These are phyloP conservation scores for Solioccasus polychromus DNA, from an alignment of 768 basidiomycete species.

Conservation along the genomic window DNA sequence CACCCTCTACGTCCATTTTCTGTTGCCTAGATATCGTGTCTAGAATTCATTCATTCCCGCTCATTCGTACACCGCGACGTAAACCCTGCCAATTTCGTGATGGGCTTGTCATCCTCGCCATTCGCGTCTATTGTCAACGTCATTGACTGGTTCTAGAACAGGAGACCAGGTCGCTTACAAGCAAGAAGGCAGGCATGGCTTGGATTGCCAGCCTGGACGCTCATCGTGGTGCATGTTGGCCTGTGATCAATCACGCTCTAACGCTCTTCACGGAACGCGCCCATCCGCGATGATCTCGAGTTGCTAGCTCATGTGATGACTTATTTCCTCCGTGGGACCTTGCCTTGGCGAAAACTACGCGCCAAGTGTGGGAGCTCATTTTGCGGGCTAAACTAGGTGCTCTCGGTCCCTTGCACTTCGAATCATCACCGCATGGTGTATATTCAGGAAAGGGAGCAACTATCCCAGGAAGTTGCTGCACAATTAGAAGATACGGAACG, in stretches of 20 bases:
- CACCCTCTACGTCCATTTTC: constrained; percentile 18
- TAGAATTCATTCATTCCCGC: constrained; percentile 95
- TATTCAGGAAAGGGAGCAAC: constrained; percentile 9
- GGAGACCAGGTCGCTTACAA: constrained; percentile 68
- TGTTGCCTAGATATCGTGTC: constrained; percentile 74
- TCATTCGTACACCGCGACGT: constrained; percentile 96
- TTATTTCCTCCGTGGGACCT: constrained; percentile 73
- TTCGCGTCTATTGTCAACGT: constrained; percentile 80
- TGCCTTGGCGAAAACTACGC: constrained; percentile 76
- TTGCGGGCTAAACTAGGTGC: constrained; percentile 67
- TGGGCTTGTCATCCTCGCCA: constrained; percentile 67
- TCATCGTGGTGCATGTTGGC: constrained; percentile 48
- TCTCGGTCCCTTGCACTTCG: constrained; percentile 32
- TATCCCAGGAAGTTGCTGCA: constrained; percentile 1
- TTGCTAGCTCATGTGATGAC: constrained; percentile 80
- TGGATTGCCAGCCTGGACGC: constrained; percentile 78
- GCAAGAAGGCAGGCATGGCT: constrained; percentile 71
- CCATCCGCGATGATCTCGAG: constrained; percentile 76
- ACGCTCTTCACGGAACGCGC: constrained; percentile 53
- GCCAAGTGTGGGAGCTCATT: constrained; percentile 79
- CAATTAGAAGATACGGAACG: constrained; percentile 8
- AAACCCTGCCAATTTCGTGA: constrained; percentile 98
- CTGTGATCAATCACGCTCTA: background rate
- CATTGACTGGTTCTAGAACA: constrained; percentile 73
- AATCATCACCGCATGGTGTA: constrained; percentile 12